phyloP scores from a whole-genome alignment of 1,284 basidiomycete genomes.

The Abortiporus biennis region DNA sequence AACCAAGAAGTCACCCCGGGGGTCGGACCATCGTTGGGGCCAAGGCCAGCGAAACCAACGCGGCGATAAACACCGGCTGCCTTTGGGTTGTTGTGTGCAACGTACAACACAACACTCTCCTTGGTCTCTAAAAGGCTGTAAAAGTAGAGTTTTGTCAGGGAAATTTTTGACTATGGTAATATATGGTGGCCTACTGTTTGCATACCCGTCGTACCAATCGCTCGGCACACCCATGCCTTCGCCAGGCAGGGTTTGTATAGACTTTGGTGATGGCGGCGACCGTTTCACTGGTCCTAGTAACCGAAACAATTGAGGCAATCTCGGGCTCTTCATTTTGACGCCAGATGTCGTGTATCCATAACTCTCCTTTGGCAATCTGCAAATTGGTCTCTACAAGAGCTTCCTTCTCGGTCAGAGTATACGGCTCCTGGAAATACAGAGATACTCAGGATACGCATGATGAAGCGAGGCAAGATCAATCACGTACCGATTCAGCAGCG shows the following conservation, averaged over 20 bases:
- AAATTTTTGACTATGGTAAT: neutral
- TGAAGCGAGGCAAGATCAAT: neutral
- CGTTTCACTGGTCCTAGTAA: constrained; percentile 44
- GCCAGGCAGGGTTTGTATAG: constrained; percentile 45
- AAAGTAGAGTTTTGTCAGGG: constrained; percentile 1
- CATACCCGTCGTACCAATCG: too few relatives aligned
- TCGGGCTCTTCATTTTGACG: constrained; percentile 19
- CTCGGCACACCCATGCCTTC: constrained; percentile 48
- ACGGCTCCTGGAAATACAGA: constrained; percentile 39
- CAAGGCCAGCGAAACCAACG: constrained; percentile 54
- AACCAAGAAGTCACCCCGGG: constrained; percentile 49
- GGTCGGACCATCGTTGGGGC: constrained; percentile 21
- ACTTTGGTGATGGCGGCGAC: constrained; percentile 64
- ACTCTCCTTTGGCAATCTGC: constrained; percentile 39
- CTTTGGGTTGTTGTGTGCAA: constrained; percentile 45
- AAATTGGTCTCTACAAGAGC: constrained; percentile 46
- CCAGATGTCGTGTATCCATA: constrained; percentile 56
- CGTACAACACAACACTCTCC: constrained; percentile 45
- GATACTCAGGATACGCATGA: constrained; percentile 1
- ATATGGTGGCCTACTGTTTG: too few relatives aligned
- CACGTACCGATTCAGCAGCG: constrained; percentile 48
- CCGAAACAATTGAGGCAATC: constrained; percentile 61
- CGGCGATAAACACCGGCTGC: constrained; percentile 52
- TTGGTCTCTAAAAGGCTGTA: constrained; percentile 30
- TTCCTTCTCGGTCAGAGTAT: constrained; percentile 33